Conservation (phyloP, 768 basidiomycete species). For the Galerina sulciceps region DNA sequence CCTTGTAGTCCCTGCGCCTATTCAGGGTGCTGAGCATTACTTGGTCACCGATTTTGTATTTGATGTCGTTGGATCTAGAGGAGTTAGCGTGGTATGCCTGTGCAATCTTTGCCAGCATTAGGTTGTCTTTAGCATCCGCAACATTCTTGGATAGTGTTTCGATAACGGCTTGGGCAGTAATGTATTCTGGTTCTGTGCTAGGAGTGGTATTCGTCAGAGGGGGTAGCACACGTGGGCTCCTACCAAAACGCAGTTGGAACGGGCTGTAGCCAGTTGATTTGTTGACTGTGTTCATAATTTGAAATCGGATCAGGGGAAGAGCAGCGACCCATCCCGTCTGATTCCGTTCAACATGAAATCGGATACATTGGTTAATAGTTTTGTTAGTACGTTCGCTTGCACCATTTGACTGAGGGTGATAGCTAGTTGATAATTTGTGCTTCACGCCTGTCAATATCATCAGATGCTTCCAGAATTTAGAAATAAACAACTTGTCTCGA, state of each 20-base stretch:
- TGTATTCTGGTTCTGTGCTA: background rate
- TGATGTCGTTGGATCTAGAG: background rate
- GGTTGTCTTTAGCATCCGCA: constrained; percentile 24
- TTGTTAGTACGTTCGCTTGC: constrained; percentile 34
- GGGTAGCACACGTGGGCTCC: constrained; percentile 15
- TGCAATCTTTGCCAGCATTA: constrained; percentile 18
- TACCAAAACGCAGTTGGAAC: constrained; percentile 32
- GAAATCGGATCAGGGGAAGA: constrained; percentile 30
- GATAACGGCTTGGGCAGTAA: constrained; percentile 1
- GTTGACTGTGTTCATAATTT: constrained; percentile 36
- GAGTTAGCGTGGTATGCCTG: constrained; percentile 16
- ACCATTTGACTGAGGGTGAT: constrained; percentile 42
- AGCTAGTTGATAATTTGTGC: constrained; percentile 18
- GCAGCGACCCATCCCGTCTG: constrained; percentile 34
- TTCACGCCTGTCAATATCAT: background rate
- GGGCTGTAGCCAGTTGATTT: constrained; percentile 32
- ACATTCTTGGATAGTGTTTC: constrained; percentile 3
- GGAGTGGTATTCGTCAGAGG: background rate
- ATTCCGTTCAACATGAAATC: constrained; percentile 30
- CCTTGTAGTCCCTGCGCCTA: constrained; percentile 26
- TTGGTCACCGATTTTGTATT: background rate
- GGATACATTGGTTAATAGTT: constrained; percentile 30
- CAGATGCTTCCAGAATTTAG: background rate
- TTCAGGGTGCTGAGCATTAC: constrained; percentile 31
- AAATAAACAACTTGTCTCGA: constrained; percentile 27